A percentile compares a stretch with the other conserved stretches of the same genome.
These are phyloP conservation scores for Elaeis guineensis DNA, from an alignment of 176 grass and related monocot species.

Conservation along the genomic window DNA sequence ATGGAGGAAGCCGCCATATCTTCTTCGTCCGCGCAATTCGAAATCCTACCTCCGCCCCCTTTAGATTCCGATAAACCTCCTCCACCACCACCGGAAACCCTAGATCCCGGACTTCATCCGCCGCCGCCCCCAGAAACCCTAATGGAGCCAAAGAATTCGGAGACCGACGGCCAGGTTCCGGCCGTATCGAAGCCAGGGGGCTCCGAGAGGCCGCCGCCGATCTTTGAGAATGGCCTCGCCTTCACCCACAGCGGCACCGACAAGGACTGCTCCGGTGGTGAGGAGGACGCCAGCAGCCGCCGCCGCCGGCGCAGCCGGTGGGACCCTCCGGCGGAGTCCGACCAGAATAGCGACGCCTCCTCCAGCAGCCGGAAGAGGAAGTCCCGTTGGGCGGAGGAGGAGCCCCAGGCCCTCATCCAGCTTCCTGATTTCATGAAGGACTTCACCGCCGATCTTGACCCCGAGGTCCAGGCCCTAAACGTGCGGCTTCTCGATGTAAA, in stretches of 20 bases:
- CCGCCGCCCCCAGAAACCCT: constrained; percentile 6
- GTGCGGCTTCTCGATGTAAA: constrained; percentile 77
- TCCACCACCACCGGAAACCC: constrained; percentile 25
- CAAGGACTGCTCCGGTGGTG: constrained; percentile 12
- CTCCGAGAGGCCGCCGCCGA: not conserved
- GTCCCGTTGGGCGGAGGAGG: constrained; percentile 93
- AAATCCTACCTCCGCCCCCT: no score
- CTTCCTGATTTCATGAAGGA: constrained; percentile 99
- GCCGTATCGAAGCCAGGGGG: not conserved
- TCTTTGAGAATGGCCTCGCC: not conserved
- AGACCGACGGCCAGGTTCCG: not conserved
- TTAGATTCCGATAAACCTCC: not conserved
- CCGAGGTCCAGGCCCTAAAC: constrained; percentile 84
- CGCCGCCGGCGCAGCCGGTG: constrained; percentile 68
- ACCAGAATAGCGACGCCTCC: constrained; percentile 25
- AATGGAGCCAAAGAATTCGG: not conserved
- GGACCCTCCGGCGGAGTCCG: constrained; percentile 53
- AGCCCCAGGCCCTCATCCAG: constrained; percentile 53
- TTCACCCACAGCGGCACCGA: constrained; percentile 9
- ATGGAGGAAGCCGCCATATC: no score
- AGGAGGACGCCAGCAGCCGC: constrained; percentile 30
- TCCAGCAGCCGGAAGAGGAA: constrained; percentile 50
- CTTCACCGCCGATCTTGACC: constrained; percentile 80
- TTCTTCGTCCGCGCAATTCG: no score
- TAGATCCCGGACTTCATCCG: not conserved